These are phyloP conservation scores for Phytophthora rubi DNA, from an alignment of 352 stramenopile genomes.

Conservation along the genomic window DNA sequence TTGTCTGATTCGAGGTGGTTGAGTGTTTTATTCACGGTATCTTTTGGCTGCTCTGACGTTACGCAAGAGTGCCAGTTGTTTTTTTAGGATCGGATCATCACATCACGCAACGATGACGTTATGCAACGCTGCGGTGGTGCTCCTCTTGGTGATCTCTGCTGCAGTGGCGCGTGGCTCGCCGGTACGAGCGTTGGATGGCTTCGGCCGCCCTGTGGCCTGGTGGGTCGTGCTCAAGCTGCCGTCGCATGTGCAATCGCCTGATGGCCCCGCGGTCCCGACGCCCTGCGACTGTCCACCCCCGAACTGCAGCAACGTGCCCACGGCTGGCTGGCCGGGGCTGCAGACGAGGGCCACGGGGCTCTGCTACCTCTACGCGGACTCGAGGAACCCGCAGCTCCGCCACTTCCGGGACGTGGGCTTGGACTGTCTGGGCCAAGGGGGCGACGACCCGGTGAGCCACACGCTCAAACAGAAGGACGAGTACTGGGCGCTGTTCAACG, in stretches of 20 bases:
- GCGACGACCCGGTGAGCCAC: constrained; percentile 75
- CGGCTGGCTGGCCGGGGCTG: constrained; percentile 33
- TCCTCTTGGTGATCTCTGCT: constrained; percentile 22
- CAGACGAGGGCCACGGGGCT: constrained; percentile 55
- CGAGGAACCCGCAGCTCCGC: constrained; percentile 48
- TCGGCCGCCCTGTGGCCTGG: constrained; percentile 68
- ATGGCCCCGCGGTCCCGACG: constrained; percentile 38
- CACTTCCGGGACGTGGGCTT: constrained; percentile 77
- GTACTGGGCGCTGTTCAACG: constrained; percentile 84
- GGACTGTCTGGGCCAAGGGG: constrained; percentile 80
- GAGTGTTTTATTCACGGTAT: not conserved
- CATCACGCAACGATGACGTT: not conserved
- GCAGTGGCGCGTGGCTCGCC: constrained; percentile 9
- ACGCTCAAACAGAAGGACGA: constrained; percentile 62
- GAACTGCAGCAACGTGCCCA: constrained; percentile 60
- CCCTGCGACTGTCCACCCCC: constrained; percentile 73
- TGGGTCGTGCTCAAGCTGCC: constrained; percentile 83
- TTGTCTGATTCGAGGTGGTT: constrained; percentile 18
- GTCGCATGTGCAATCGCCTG: constrained; percentile 39
- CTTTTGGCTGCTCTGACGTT: not conserved
- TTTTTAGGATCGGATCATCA: constrained; percentile 1
- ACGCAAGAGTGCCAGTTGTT: constrained; percentile 6
- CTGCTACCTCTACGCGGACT: constrained; percentile 85
- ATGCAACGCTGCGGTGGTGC: constrained; percentile 3
- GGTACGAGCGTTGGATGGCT: constrained; percentile 64